These are phyloP conservation scores for Physocladia obscura DNA, from an alignment of 192 early-diverging fungal genomes.

Conservation along the genomic window DNA sequence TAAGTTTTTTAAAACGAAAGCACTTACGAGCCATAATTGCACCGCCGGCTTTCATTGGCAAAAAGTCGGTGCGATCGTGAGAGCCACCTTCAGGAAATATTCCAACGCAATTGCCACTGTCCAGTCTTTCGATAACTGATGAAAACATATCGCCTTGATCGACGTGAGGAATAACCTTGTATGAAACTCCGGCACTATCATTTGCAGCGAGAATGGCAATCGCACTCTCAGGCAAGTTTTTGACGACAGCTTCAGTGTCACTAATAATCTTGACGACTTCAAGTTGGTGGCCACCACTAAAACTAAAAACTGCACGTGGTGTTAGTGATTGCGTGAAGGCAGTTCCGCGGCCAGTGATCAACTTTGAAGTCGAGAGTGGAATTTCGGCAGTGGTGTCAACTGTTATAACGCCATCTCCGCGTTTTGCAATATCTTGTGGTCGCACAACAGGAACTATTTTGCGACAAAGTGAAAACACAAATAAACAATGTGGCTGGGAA, in stretches of 20 bases:
- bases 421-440: slow-evolving; percentile 83
- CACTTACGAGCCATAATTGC: slow-evolving; percentile 49
- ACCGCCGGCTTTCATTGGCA: slow-evolving; percentile 86
- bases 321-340: slow-evolving; percentile 66
- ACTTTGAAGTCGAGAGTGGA: background rate
- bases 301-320: slow-evolving; percentile 66
- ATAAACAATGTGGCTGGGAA: background rate
- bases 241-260: slow-evolving; percentile 77
- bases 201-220: slow-evolving; percentile 55
- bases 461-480: background rate
- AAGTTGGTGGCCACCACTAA: slow-evolving; percentile 57
- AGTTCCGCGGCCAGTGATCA: slow-evolving; percentile 4
- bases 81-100: slow-evolving; percentile 99
- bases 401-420: slow-evolving; percentile 68
- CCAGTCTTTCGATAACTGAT: slow-evolving; percentile 77
- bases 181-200: slow-evolving; percentile 18
- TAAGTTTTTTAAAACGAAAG: background rate
- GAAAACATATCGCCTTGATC: slow-evolving; percentile 87
- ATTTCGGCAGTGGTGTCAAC: background rate
- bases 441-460: slow-evolving; percentile 84
- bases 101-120: slow-evolving; percentile 76
- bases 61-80: slow-evolving; percentile 92
- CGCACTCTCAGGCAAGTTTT: slow-evolving; percentile 71
- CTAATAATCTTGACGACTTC: slow-evolving; percentile 77
- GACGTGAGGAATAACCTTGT: slow-evolving; percentile 68